Percentiles rank a stretch among this genome's conserved stretches.
Conservation (phyloP, 176 grass and related monocot species). For the Musa acuminata region DNA sequence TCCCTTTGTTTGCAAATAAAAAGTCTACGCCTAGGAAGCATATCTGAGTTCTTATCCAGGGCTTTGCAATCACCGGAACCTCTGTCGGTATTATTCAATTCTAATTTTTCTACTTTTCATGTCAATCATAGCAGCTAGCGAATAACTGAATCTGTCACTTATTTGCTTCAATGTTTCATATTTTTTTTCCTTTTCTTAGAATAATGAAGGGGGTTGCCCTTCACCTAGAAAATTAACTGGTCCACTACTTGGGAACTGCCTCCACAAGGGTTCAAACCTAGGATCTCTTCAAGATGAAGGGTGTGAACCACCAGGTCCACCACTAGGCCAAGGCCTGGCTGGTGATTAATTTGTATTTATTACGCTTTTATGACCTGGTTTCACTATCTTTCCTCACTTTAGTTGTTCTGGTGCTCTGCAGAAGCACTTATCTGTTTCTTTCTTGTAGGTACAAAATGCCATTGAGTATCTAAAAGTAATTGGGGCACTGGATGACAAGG, state of each 20-base stretch:
- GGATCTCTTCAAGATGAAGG: neutral
- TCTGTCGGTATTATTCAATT: slow-evolving; percentile 53
- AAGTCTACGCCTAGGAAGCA: slow-evolving; percentile 84
- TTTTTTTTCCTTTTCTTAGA: no score
- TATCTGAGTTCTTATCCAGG: slow-evolving; percentile 91
- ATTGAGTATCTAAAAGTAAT: slow-evolving; percentile 96
- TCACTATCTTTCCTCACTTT: no score
- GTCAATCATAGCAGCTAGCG: neutral
- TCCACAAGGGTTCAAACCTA: neutral
- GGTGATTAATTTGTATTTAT: neutral
- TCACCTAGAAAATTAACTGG: neutral
- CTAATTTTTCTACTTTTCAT: neutral
- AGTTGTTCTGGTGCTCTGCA: neutral
- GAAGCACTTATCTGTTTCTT: neutral
- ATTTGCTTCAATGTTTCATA: no score
- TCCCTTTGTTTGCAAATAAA: slow-evolving; percentile 99
- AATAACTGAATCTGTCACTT: neutral
- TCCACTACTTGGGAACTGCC: neutral
- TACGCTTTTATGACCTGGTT: neutral
- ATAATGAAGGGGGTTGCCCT: neutral
- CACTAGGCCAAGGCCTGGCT: neutral
- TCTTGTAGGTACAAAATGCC: slow-evolving; percentile 84
- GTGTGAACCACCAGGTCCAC: neutral
- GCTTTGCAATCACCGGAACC: slow-evolving; percentile 96
- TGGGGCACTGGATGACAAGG: slow-evolving; percentile 88